Conservation (phyloP, 75 land plant genomes). For the Adiantum capillusveneris region DNA sequence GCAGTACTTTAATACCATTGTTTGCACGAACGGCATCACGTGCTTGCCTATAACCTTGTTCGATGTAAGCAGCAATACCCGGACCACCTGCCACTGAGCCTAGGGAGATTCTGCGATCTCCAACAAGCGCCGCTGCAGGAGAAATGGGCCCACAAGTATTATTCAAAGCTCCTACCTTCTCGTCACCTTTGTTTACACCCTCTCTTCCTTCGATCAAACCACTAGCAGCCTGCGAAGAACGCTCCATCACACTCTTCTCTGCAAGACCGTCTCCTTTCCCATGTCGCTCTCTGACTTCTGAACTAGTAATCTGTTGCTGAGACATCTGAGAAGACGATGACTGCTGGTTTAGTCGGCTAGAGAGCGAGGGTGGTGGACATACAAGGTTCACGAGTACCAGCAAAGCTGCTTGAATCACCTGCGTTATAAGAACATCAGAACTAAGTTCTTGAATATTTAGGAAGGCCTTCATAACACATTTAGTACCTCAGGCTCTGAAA, state of each 20-base stretch:
- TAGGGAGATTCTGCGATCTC: constrained; percentile 86
- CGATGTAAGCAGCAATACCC: constrained; percentile 89
- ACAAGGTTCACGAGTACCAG: constrained; percentile 88
- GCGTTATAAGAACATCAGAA: too few species aligned
- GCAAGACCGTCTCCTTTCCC: background rate
- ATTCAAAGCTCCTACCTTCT: too few species aligned
- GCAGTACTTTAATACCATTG: constrained; percentile 95
- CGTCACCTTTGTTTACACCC: constrained; percentile 22
- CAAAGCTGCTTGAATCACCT: constrained; percentile 88
- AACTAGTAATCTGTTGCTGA: constrained; percentile 1
- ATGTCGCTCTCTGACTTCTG: background rate
- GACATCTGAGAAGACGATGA: constrained; percentile 7
- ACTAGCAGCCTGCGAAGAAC: background rate
- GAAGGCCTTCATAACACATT: too few species aligned
- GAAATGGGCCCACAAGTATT: constrained; percentile 9
- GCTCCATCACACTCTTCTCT: constrained; percentile 3
- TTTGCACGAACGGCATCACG: constrained; percentile 96
- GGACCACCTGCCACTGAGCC: constrained; percentile 90
- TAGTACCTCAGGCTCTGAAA: constrained; percentile 77
- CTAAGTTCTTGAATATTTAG: too few species aligned
- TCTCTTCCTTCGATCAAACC: constrained; percentile 17
- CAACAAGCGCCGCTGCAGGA: constrained; percentile 58
- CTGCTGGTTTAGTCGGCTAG: constrained; percentile 36
- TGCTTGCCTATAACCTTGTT: constrained; percentile 92
- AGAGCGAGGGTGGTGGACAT: constrained; percentile 95